Conservation (phyloP, 345 rosid species). For the Balakata baccata region DNA sequence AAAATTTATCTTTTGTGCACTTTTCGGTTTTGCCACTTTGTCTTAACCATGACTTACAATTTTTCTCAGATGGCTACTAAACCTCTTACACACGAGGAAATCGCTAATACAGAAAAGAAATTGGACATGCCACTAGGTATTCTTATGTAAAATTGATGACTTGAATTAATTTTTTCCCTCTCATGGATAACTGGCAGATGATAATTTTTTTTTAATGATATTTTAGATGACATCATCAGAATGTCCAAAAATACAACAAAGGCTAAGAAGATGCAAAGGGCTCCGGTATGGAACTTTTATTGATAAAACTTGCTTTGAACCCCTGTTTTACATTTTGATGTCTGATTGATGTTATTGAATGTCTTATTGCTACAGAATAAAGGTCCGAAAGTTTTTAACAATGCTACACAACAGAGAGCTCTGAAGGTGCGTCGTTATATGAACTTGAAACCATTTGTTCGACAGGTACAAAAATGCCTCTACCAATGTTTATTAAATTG, state of each 20-base stretch:
- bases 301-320: background rate
- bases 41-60: too few species aligned
- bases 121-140: constrained; percentile 85
- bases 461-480: constrained; percentile 52
- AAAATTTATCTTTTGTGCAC: background rate
- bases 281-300: constrained; percentile 38
- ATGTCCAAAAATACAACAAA: constrained; percentile 61
- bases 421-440: constrained; percentile 51
- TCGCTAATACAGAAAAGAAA: constrained; percentile 84
- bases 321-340: background rate
- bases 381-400: constrained; percentile 37
- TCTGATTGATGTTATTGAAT: constrained; percentile 11
- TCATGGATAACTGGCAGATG: background rate
- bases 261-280: constrained; percentile 49
- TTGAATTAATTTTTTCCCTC: background rate
- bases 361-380: constrained; percentile 51
- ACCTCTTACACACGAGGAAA: constrained; percentile 65
- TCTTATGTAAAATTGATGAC: constrained; percentile 5
- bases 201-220: background rate
- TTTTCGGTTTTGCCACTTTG: background rate
- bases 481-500: background rate
- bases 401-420: constrained; percentile 43
- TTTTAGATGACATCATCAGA: constrained; percentile 71
- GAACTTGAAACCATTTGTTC: constrained; percentile 61
- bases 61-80: constrained; percentile 51